Conservation (phyloP, 495 filamentous ascomycete species). For the Daldinia bambusicola region DNA sequence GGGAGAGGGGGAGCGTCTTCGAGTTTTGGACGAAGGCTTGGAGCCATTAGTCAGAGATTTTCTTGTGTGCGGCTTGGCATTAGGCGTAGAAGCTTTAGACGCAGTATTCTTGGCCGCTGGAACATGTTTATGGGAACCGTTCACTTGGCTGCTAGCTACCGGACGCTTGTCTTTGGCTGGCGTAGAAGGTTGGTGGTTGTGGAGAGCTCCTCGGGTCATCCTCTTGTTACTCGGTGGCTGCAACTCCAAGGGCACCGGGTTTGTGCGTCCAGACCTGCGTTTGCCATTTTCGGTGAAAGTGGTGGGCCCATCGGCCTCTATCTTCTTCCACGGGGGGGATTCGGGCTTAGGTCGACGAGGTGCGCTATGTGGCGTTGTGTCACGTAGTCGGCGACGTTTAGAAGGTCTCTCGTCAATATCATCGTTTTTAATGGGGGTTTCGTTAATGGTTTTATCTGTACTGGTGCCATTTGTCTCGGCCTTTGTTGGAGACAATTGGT, state of each 20-base stretch:
- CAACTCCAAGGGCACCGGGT: slow-evolving; percentile 74
- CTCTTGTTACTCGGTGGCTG: slow-evolving; percentile 73
- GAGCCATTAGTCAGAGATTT: slow-evolving; percentile 38
- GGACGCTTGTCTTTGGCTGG: slow-evolving; percentile 36
- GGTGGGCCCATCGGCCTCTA: slow-evolving; percentile 86
- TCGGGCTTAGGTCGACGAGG: slow-evolving; percentile 57
- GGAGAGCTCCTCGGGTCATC: slow-evolving; percentile 56
- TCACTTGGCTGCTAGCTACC: slow-evolving; percentile 32
- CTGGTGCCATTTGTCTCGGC: slow-evolving; percentile 39
- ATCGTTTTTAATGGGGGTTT: slow-evolving; percentile 32
- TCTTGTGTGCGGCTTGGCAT: slow-evolving; percentile 45
- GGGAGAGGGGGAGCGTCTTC: slow-evolving; percentile 50
- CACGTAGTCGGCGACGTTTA: slow-evolving; percentile 77
- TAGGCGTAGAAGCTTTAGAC: slow-evolving; percentile 45
- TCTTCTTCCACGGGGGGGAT: slow-evolving; percentile 95
- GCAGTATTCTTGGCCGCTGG: slow-evolving; percentile 37
- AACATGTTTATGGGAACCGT: slow-evolving; percentile 50
- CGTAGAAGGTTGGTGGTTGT: slow-evolving; percentile 45
- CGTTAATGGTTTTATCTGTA: slow-evolving; percentile 17
- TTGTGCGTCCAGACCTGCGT: slow-evolving; percentile 87
- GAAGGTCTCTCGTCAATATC: slow-evolving; percentile 66
- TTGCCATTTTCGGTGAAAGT: slow-evolving; percentile 83
- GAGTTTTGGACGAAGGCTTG: slow-evolving; percentile 46
- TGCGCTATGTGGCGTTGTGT: slow-evolving; percentile 51
- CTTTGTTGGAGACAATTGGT: slow-evolving; percentile 30